phyloP scores from a whole-genome alignment of 2,329 filamentous ascomycete species.

The Aspergillus sclerotialis region DNA sequence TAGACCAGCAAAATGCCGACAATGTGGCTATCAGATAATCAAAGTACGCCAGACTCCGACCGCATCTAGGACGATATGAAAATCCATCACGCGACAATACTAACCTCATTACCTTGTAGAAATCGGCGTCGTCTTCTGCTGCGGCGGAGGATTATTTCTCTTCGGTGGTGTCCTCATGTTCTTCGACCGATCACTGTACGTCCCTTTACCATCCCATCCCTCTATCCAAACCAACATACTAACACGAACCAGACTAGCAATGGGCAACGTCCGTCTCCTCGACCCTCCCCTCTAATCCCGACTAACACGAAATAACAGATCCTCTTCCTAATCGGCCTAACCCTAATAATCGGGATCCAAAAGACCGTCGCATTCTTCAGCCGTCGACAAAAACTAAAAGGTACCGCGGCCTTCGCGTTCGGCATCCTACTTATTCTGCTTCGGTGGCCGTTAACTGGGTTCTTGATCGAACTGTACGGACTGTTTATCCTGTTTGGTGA shows the following conservation, averaged over 20 bases:
- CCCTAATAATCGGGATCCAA: conserved; percentile 85
- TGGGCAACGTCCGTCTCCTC: conserved; percentile 71
- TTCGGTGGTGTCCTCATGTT: conserved; percentile 92
- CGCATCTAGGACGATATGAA: background rate
- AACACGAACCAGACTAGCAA: conserved; percentile 63
- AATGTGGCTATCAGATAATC: conserved; percentile 93
- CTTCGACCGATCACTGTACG: conserved; percentile 92
- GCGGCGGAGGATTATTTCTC: conserved; percentile 90
- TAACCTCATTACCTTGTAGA: conserved; percentile 56
- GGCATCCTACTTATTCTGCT: conserved; percentile 81
- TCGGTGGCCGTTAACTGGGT: conserved; percentile 86
- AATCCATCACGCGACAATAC: conserved; percentile 13
- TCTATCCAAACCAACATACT: background rate
- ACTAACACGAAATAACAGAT: conserved; percentile 52
- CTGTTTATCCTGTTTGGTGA: conserved; percentile 92
- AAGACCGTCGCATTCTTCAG: conserved; percentile 95
- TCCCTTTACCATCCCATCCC: conserved; percentile 11
- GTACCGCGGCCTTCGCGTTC: conserved; percentile 77
- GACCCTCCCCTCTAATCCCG: conserved; percentile 4
- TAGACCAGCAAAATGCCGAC: conserved; percentile 58
- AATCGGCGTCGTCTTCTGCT: conserved; percentile 95
- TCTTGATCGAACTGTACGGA: conserved; percentile 84
- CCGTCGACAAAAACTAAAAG: conserved; percentile 83
- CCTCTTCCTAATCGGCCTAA: conserved; percentile 93
- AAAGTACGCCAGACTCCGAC: conserved; percentile 60